Evolutionary conservation across 768 basidiomycete genomes (phyloP).

Genomic region (Lentinula sp.): DNA sequence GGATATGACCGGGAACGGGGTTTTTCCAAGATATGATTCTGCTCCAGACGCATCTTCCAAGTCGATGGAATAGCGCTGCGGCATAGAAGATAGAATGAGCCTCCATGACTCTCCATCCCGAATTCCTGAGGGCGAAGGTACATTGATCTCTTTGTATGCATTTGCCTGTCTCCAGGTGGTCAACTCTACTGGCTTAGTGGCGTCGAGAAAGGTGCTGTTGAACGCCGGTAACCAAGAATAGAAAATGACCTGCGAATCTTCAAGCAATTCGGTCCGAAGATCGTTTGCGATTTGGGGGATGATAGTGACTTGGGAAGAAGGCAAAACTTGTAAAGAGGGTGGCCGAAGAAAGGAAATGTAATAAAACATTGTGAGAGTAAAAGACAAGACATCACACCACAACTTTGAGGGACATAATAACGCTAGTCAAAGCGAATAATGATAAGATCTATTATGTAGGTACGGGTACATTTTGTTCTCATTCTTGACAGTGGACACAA

Average conservation of each 20-base stretch:
- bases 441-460: too few species aligned
- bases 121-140: conserved; percentile 54
- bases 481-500: neutral
- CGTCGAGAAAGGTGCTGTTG: conserved; percentile 11
- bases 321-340: conserved; percentile 52
- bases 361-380: conserved; percentile 56
- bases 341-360: conserved; percentile 89
- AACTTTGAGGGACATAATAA: neutral
- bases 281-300: conserved; percentile 90
- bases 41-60: conserved; percentile 21
- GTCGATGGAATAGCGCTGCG: conserved; percentile 19
- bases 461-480: too few species aligned
- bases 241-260: conserved; percentile 53
- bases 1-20: conserved; percentile 59
- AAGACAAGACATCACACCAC: neutral
- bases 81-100: conserved; percentile 48
- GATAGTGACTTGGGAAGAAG: conserved; percentile 44
- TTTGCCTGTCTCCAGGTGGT: conserved; percentile 64
- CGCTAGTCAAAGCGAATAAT: too few species aligned
- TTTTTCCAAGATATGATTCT: conserved; percentile 31
- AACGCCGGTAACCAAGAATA: conserved; percentile 53
- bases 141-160: conserved; percentile 70
- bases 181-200: conserved; percentile 50
- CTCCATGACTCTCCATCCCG: conserved; percentile 57
- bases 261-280: conserved; percentile 71